These are phyloP conservation scores for Coleophoma cylindrospora DNA, from an alignment of 2,329 filamentous ascomycete genomes.

Conservation along the genomic window DNA sequence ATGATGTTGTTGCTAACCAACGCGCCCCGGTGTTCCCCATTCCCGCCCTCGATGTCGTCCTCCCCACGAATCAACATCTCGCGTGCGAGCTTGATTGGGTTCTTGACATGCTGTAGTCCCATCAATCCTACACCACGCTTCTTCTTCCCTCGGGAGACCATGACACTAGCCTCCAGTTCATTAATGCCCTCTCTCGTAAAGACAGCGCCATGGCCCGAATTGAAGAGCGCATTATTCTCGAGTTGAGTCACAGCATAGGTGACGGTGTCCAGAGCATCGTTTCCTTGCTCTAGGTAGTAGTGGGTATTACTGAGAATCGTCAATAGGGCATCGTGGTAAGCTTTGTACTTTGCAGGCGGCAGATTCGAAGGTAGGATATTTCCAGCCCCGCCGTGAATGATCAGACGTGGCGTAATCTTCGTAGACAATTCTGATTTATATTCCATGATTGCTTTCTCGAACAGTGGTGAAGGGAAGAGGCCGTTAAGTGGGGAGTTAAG, in stretches of 20 bases:
- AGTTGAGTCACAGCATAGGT: slow-evolving; percentile 70
- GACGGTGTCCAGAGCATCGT: slow-evolving; percentile 63
- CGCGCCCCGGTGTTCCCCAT: slow-evolving; percentile 26
- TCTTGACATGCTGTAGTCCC: slow-evolving; percentile 67
- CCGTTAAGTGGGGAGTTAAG: too few species aligned
- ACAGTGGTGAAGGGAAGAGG: too few species aligned
- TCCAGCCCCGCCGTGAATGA: slow-evolving; percentile 71
- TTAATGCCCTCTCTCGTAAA: slow-evolving; percentile 80
- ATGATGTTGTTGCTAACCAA: slow-evolving; percentile 7
- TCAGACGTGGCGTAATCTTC: slow-evolving; percentile 47
- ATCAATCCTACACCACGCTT: slow-evolving; percentile 79
- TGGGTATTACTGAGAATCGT: slow-evolving; percentile 49
- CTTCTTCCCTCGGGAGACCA: slow-evolving; percentile 68
- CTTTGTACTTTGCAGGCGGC: slow-evolving; percentile 49
- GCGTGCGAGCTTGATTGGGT: slow-evolving; percentile 71
- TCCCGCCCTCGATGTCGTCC: slow-evolving; percentile 45
- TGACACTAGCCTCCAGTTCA: slow-evolving; percentile 82
- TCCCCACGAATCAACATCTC: slow-evolving; percentile 67
- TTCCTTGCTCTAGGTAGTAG: slow-evolving; percentile 21
- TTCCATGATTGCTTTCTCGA: slow-evolving; percentile 1
- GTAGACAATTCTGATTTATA: background rate
- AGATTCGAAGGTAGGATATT: slow-evolving; percentile 59
- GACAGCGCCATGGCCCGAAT: slow-evolving; percentile 77
- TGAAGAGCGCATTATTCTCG: slow-evolving; percentile 80
- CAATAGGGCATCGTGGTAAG: slow-evolving; percentile 56